Evolutionary conservation across 1,139 yeast genomes (phyloP).

Genomic region (Yamadazyma sp.): DNA sequence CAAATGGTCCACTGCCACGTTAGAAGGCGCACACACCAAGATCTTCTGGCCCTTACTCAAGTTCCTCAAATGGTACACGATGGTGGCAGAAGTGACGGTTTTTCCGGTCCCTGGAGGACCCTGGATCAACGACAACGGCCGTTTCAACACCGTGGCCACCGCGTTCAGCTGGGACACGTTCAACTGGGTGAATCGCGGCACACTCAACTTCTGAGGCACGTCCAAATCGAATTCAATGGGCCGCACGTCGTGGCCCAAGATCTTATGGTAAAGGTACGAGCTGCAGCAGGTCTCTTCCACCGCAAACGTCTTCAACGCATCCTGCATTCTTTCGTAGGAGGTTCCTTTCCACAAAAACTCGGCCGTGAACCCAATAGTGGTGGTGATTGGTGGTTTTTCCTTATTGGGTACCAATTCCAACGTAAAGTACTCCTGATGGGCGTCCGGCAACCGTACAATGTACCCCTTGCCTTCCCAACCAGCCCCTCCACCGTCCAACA

Average conservation of each 20-base stretch:
- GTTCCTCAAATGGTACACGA: constrained; percentile 71
- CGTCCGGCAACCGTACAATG: constrained; percentile 70
- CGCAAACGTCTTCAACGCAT: constrained; percentile 73
- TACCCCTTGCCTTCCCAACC: constrained; percentile 73
- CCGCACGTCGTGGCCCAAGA: constrained; percentile 79
- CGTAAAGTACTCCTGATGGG: constrained; percentile 68
- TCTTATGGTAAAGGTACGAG: constrained; percentile 73
- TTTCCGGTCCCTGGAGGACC: constrained; percentile 99
- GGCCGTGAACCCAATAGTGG: constrained; percentile 71
- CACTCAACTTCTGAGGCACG: constrained; percentile 62
- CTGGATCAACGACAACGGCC: constrained; percentile 84
- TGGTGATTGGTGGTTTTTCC: constrained; percentile 50
- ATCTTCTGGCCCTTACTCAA: constrained; percentile 53
- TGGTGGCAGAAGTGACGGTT: constrained; percentile 90
- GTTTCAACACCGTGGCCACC: constrained; percentile 64
- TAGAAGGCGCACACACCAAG: constrained; percentile 92
- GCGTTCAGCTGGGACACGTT: constrained; percentile 82
- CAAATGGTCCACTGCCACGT: constrained; percentile 91
- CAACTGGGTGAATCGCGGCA: constrained; percentile 66
- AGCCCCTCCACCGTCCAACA: constrained; percentile 32
- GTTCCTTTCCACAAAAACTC: constrained; percentile 91
- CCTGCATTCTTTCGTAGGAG: constrained; percentile 81
- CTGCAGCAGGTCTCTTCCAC: constrained; percentile 69
- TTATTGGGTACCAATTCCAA: constrained; percentile 56
- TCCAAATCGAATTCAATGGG: constrained; percentile 60